A percentile compares a stretch with the other conserved stretches of the same genome.
Evolutionary conservation across 176 grass and related monocot species (phyloP).

Genomic region (Stipa capillata): DNA sequence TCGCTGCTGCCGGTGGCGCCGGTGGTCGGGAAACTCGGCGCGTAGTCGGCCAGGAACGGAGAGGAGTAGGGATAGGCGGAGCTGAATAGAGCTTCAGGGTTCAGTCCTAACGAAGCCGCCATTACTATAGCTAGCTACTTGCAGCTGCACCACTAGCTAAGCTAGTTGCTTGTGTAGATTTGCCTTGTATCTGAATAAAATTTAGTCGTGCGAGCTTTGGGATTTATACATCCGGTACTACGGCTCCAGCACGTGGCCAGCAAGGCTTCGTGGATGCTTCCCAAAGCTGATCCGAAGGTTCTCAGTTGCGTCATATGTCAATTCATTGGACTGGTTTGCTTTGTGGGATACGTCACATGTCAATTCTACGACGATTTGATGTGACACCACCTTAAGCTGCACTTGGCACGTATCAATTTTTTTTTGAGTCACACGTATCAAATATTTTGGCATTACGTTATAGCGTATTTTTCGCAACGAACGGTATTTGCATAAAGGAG

Average conservation of each 20-base stretch:
- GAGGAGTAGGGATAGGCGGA: background rate
- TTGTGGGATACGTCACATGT: conserved; percentile 31
- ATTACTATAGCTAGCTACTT: conserved; percentile 7
- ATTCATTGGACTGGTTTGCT: conserved; percentile 8
- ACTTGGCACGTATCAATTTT: background rate
- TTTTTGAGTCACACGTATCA: too few relatives aligned
- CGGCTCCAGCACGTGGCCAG: background rate
- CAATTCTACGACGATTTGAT: conserved; percentile 12
- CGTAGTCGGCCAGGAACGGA: conserved; percentile 16
- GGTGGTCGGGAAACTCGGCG: background rate
- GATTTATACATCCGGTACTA: conserved; percentile 29
- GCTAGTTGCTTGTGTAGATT: background rate
- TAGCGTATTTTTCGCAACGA: too few relatives aligned
- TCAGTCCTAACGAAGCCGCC: conserved; percentile 40
- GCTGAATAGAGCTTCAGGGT: conserved; percentile 34
- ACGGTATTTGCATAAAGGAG: too few relatives aligned
- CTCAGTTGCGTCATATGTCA: conserved; percentile 36
- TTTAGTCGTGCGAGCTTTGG: background rate
- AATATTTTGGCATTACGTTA: too few relatives aligned
- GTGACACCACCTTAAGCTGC: background rate
- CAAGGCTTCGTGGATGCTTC: conserved; percentile 29
- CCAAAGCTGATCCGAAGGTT: conserved; percentile 29
- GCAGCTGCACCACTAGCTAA: background rate
- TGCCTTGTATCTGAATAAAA: background rate
- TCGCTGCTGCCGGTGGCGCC: background rate